Base-by-base conservation (phyloP, 345 rosid genomes). In the Linum lewisii region DNA sequence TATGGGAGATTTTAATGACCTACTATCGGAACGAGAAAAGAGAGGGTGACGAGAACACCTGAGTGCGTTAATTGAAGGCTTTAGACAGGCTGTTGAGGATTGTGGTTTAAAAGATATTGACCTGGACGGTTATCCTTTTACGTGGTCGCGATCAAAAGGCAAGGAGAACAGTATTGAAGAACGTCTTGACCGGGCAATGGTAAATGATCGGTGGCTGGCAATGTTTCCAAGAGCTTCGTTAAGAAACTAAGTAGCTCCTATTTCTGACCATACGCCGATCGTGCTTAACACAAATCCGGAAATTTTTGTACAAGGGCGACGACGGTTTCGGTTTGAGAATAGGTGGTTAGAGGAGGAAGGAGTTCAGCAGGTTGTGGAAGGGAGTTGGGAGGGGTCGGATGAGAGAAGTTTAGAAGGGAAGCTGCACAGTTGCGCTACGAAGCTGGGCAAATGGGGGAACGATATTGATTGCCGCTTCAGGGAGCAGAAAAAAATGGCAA, bases 241-340 rank as follows among this genome's bases (percentile, higher is more conserved):
- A 13, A 4, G 21, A 13, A n/a, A 54, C 9, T 14, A 3, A n/a
- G 4, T 15, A 2, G 16, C 16, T 54, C 15, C 7, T 3, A 23
- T 23, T 11, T 54, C 58, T 1, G 58, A 54, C 9, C 58, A 54
- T 11, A 2, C 21, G 4, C 58, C 21, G 3, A 18, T 54, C 5
- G 3, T 54, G 25, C 2, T 54, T 2, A 23, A 54, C 3, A 54
- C 25, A 4, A 14, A 14, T 1, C 19, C 16, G 21, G 4, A n/a
- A 14, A 23, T 54, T 54, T 23, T 2, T 2, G 23, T 1, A 18
- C 4, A 15, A 19, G 16, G 9, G 3, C 2, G 23, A n/a, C 2
- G 58, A 23, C 2, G 58, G 4, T 54, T 54, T 54, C 58, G 25
- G 16, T 54, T 54, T 11, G 58, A 54, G 9, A 54, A 54, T 4